Percentiles rank a stretch among this genome's conserved stretches.
Evolutionary conservation across 345 rosid genomes (phyloP).

Genomic region (Heritiera littoralis): DNA sequence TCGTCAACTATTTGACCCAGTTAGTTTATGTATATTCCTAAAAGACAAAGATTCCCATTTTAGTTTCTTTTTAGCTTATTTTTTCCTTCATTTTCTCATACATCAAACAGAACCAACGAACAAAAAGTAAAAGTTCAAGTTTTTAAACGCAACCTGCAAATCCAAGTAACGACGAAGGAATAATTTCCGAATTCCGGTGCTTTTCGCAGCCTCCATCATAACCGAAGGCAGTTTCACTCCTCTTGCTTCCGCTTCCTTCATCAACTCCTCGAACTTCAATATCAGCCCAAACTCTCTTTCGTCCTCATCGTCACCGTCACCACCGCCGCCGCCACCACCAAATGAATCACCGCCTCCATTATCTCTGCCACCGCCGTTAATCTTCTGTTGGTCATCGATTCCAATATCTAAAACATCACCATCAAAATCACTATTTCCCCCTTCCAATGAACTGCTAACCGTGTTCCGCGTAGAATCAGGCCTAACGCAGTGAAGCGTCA

Average conservation of each 20-base stretch:
- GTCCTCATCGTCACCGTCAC: slow-evolving; percentile 46
- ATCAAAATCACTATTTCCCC: neutral
- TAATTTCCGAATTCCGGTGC: slow-evolving; percentile 60
- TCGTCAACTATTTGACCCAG: slow-evolving; percentile 1
- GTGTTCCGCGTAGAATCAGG: slow-evolving; percentile 27
- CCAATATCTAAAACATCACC: slow-evolving; percentile 11
- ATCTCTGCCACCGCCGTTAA: slow-evolving; percentile 26
- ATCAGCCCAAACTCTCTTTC: slow-evolving; percentile 80
- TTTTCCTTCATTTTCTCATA: slow-evolving; percentile 10
- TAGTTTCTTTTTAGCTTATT: neutral
- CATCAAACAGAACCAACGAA: slow-evolving; percentile 18
- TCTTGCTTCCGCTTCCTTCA: slow-evolving; percentile 62
- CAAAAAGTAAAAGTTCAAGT: slow-evolving; percentile 11
- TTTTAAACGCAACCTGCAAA: slow-evolving; percentile 56
- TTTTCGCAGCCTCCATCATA: slow-evolving; percentile 76
- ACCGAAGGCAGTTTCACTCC: slow-evolving; percentile 68
- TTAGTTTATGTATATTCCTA: neutral
- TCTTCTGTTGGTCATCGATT: neutral
- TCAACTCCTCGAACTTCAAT: slow-evolving; percentile 65
- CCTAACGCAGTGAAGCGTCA: slow-evolving; percentile 20
- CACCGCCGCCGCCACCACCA: slow-evolving; percentile 33
- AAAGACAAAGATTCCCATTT: neutral
- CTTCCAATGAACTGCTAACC: slow-evolving; percentile 13
- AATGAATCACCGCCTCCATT: slow-evolving; percentile 28
- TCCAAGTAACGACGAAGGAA: slow-evolving; percentile 77